Evolutionary conservation across 2,329 filamentous ascomycete species (phyloP).

Genomic region (Xylaria multiplex): DNA sequence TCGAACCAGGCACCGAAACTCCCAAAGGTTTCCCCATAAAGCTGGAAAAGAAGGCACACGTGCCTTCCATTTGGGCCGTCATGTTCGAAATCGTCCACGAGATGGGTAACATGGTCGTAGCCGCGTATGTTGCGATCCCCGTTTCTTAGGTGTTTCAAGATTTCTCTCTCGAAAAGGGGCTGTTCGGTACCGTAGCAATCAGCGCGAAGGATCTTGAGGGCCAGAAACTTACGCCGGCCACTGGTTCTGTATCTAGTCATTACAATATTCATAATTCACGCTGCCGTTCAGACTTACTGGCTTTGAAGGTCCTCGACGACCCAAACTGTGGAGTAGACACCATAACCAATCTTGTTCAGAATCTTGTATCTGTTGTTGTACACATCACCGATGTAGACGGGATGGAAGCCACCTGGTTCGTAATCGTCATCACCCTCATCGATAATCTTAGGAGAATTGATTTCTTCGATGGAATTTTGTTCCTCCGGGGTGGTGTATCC

Average conservation of each 20-base stretch:
- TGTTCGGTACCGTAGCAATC: slow-evolving; percentile 33
- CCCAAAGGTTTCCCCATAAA: slow-evolving; percentile 42
- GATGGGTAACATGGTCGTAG: slow-evolving; percentile 38
- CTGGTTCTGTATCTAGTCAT: neutral
- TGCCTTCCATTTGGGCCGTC: slow-evolving; percentile 41
- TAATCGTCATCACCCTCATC: slow-evolving; percentile 16
- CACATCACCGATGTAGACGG: slow-evolving; percentile 40
- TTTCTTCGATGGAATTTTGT: neutral
- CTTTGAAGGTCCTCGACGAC: slow-evolving; percentile 24
- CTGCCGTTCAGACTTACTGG: neutral
- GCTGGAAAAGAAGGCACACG: slow-evolving; percentile 43
- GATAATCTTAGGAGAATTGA: neutral
- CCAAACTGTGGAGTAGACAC: slow-evolving; percentile 34
- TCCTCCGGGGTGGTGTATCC: neutral
- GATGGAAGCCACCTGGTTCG: slow-evolving; percentile 31
- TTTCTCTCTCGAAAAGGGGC: slow-evolving; percentile 38
- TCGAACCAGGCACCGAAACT: slow-evolving; percentile 30
- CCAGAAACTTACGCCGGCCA: slow-evolving; percentile 15
- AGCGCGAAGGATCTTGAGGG: slow-evolving; percentile 35
- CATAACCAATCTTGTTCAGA: slow-evolving; percentile 37
- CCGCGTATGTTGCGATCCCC: slow-evolving; percentile 26
- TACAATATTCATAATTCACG: neutral
- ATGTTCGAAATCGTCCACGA: slow-evolving; percentile 43
- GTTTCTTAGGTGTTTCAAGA: slow-evolving; percentile 34
- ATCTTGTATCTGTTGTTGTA: slow-evolving; percentile 35